Conservation (phyloP, 345 rosid species). For the Lumnitzera racemosa region DNA sequence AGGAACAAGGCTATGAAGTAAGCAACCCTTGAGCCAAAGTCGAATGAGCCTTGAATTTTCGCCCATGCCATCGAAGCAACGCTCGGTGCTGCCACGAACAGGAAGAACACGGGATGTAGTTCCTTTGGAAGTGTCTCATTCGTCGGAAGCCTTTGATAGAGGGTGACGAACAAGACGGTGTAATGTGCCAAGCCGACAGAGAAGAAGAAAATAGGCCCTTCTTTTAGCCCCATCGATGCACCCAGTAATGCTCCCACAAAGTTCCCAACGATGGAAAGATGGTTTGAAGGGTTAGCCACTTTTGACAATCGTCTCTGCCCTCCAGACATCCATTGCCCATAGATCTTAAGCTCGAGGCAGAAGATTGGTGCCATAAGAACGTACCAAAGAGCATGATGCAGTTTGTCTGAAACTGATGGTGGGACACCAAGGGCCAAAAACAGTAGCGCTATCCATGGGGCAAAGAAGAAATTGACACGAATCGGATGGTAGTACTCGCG, state of each 20-base stretch:
- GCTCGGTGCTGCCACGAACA: constrained; percentile 87
- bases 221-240: constrained; percentile 82
- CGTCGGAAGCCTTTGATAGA: constrained; percentile 89
- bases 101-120: constrained; percentile 92
- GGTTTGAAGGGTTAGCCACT: constrained; percentile 92
- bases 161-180: constrained; percentile 76
- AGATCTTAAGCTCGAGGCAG: constrained; percentile 68
- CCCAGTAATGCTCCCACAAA: constrained; percentile 88
- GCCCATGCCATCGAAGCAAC: constrained; percentile 94
- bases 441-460: constrained; percentile 78
- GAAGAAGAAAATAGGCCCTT: constrained; percentile 90
- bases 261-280: constrained; percentile 76
- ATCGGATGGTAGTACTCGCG: constrained; percentile 83
- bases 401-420: constrained; percentile 28
- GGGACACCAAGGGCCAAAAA: constrained; percentile 82
- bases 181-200: constrained; percentile 84
- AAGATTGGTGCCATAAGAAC: constrained; percentile 74
- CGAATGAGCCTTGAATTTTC: constrained; percentile 58
- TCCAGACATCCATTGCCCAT: constrained; percentile 98
- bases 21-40: constrained; percentile 64
- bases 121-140: constrained; percentile 83
- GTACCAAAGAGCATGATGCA: constrained; percentile 62
- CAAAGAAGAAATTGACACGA: constrained; percentile 86
- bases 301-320: constrained; percentile 84
- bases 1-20: constrained; percentile 89